Percentiles rank a stretch among this genome's conserved stretches.
Conservation (phyloP, 768 basidiomycete species). For the Daedalea quercina region DNA sequence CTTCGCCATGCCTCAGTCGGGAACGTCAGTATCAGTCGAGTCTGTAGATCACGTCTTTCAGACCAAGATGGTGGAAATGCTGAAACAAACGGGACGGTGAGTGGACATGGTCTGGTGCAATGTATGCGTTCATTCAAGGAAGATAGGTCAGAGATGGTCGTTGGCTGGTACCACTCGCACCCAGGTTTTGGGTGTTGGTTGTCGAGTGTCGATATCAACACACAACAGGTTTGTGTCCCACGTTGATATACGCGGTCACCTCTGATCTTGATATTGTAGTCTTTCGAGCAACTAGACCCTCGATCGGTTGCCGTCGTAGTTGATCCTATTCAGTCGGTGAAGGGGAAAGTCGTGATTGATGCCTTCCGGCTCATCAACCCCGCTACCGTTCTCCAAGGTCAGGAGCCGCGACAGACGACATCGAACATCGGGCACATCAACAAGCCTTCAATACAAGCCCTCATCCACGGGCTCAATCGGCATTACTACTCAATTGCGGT, state of each 20-base stretch:
- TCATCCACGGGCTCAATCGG: constrained; percentile 95
- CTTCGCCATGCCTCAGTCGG: constrained; percentile 98
- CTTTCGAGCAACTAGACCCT: constrained; percentile 89
- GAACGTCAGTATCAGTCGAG: constrained; percentile 95
- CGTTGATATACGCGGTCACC: not conserved
- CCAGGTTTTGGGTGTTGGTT: constrained; percentile 99
- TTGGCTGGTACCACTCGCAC: constrained; percentile 99
- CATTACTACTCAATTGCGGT: constrained; percentile 98
- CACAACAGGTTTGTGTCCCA: constrained; percentile 67
- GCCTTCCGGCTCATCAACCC: constrained; percentile 97
- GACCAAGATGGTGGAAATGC: constrained; percentile 96
- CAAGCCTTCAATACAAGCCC: constrained; percentile 97
- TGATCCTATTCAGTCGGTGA: constrained; percentile 98
- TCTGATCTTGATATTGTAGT: constrained; percentile 41
- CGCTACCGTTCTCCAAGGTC: constrained; percentile 80
- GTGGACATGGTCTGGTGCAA: constrained; percentile 19
- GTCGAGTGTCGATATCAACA: constrained; percentile 97
- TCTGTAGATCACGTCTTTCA: constrained; percentile 99
- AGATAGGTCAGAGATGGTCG: constrained; percentile 88
- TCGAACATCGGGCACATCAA: constrained; percentile 98
- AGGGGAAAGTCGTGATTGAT: constrained; percentile 98
- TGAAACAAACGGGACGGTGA: constrained; percentile 97
- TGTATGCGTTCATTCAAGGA: not conserved
- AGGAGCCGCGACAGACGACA: constrained; percentile 95
- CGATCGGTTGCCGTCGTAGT: constrained; percentile 96